Evolutionary conservation across 305 asterid genomes (phyloP).

Genomic region (Plantago coronopus): DNA sequence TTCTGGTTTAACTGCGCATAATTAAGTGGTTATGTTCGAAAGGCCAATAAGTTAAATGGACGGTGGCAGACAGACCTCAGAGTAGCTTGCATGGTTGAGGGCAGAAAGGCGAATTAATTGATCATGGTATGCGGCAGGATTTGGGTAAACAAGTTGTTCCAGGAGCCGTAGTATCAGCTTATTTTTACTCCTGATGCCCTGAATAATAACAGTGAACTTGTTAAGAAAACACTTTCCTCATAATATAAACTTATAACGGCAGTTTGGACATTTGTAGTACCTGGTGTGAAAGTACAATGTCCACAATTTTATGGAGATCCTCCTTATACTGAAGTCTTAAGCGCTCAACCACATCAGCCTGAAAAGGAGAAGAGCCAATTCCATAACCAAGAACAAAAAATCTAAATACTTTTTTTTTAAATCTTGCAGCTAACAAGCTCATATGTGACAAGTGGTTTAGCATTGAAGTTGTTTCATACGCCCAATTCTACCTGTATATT

Average conservation of each 20-base stretch:
- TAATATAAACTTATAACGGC: conserved; percentile 3
- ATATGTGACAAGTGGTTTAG: too few species aligned
- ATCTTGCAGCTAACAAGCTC: too few species aligned
- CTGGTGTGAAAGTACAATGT: conserved; percentile 97
- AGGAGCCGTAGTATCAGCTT: conserved; percentile 77
- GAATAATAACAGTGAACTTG: conserved; percentile 24
- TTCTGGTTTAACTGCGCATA: background rate
- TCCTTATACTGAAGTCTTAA: conserved; percentile 89
- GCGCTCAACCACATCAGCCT: conserved; percentile 97
- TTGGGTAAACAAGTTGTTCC: conserved; percentile 98
- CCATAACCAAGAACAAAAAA: too few species aligned
- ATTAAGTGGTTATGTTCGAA: conserved; percentile 6
- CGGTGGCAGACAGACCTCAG: conserved; percentile 59
- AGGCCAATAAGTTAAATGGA: conserved; percentile 12
- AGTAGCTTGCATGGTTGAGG: conserved; percentile 87
- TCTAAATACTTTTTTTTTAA: too few species aligned
- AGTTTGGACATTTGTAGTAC: conserved; percentile 34
- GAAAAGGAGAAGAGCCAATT: conserved; percentile 24
- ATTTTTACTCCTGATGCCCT: conserved; percentile 87
- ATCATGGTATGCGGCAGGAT: conserved; percentile 95
- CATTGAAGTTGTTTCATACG: too few species aligned
- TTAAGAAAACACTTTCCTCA: conserved; percentile 6
- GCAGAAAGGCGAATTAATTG: conserved; percentile 79
- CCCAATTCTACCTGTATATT: conserved; percentile 62
- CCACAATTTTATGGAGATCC: conserved; percentile 86